Percentiles rank a stretch among this genome's conserved stretches.
Conservation (phyloP, 345 rosid species). For the Eucalyptus marginata region DNA sequence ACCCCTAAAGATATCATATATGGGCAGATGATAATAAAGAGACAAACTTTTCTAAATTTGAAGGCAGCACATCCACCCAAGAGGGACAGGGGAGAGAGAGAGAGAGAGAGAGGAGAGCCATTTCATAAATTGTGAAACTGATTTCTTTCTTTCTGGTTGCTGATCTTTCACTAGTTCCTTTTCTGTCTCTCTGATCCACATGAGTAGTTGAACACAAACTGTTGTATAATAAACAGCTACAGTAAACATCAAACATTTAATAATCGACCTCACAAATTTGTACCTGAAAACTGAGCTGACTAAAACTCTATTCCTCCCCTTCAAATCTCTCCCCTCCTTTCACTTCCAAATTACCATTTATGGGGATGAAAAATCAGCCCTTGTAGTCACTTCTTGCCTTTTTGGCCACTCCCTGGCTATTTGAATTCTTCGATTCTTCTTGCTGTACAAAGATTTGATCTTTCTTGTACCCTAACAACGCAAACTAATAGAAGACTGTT, state of each 20-base stretch:
- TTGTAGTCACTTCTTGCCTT: not conserved
- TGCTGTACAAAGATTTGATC: constrained; percentile 13
- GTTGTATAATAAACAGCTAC: not conserved
- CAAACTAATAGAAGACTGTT: not conserved
- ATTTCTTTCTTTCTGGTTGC: not conserved
- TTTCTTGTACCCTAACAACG: constrained; percentile 7
- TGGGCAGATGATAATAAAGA: not conserved
- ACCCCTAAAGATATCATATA: not conserved
- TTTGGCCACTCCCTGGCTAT: not conserved
- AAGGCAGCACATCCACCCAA: not conserved
- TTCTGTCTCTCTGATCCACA: not conserved
- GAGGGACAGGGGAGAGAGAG: not conserved
- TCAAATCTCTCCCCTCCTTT: not conserved
- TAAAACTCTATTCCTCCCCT: not conserved
- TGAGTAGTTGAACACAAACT: constrained; percentile 1
- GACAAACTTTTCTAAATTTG: not conserved
- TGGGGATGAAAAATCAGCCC: not conserved
- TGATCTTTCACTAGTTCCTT: not conserved
- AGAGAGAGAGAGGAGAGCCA: not conserved
- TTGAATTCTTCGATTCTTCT: not conserved
- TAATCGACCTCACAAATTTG: not conserved
- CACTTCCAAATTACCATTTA: not conserved
- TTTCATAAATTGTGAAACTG: not conserved
- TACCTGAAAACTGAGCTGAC: not conserved
- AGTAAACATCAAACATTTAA: not conserved